These are phyloP conservation scores for Colletotrichum gloeosporioides DNA, from an alignment of 2,329 filamentous ascomycete genomes.

Conservation along the genomic window DNA sequence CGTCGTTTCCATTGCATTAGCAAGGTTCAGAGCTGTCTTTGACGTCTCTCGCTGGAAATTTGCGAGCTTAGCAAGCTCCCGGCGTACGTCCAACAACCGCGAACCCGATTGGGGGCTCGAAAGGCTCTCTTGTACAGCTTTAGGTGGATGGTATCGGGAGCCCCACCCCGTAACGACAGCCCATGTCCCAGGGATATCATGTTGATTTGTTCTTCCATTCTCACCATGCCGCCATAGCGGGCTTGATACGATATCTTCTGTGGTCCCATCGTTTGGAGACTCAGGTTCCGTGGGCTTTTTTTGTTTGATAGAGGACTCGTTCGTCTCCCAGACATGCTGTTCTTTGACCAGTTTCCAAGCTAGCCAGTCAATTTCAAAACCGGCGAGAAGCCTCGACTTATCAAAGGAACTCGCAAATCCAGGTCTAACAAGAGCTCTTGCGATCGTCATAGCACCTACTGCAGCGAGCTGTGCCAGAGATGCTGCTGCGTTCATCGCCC, in stretches of 20 bases:
- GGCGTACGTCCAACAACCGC: not conserved
- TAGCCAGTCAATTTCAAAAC: not conserved
- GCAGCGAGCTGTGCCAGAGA: not conserved
- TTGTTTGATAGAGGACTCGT: not conserved
- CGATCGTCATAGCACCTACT: not conserved
- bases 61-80: not conserved
- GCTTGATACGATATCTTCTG: not conserved
- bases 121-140: fast-evolving
- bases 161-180: not conserved
- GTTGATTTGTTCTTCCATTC: not conserved
- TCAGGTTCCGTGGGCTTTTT: not conserved
- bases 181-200: not conserved
- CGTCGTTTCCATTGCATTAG: not conserved
- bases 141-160: not conserved
- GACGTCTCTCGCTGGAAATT: not conserved
- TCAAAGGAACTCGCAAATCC: not conserved
- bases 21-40: not conserved
- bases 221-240: fast-evolving
- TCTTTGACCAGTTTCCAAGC: not conserved
- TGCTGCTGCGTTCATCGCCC: not conserved
- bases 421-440: not conserved
- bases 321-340: not conserved
- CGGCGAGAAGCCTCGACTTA: not conserved
- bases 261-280: not conserved
- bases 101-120: not conserved